A percentile compares a stretch with the other conserved stretches of the same genome.
These are phyloP conservation scores for Sporobolomyces phaffii DNA, from an alignment of 768 basidiomycete genomes.

Conservation along the genomic window DNA sequence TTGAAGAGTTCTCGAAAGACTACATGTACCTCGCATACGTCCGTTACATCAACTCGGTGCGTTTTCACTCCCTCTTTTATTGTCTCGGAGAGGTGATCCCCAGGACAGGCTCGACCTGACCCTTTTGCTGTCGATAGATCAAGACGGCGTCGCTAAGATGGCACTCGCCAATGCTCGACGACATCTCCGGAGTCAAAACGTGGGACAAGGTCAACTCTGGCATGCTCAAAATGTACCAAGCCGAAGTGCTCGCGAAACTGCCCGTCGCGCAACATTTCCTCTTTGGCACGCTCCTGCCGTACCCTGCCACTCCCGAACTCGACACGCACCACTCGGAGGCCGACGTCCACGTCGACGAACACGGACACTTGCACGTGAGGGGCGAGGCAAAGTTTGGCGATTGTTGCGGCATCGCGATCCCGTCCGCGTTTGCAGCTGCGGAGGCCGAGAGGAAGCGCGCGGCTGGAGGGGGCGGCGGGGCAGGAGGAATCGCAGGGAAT, in stretches of 20 bases:
- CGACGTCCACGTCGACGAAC: constrained; percentile 30
- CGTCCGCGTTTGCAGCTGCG: constrained; percentile 72
- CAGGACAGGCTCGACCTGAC: no score
- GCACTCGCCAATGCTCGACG: constrained; percentile 99
- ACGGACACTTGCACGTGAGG: constrained; percentile 41
- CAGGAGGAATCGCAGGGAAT: neutral
- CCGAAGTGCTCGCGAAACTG: constrained; percentile 89
- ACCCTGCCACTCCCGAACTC: constrained; percentile 38
- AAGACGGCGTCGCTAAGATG: constrained; percentile 91
- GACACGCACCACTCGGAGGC: constrained; percentile 17
- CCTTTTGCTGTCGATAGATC: constrained; percentile 53
- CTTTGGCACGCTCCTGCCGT: constrained; percentile 68
- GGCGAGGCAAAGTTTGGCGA: constrained; percentile 64
- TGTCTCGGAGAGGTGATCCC: no score
- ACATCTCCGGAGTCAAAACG: constrained; percentile 57
- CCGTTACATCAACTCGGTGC: constrained; percentile 75
- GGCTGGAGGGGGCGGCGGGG: no score
- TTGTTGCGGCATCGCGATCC: constrained; percentile 84
- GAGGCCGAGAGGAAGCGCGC: constrained; percentile 49
- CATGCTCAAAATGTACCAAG: constrained; percentile 96
- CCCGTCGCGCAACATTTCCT: constrained; percentile 95
- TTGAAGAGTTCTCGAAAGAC: constrained; percentile 82
- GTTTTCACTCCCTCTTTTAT: no score
- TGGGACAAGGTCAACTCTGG: constrained; percentile 96
- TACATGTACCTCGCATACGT: constrained; percentile 99